A percentile compares a stretch with the other conserved stretches of the same genome.
Evolutionary conservation across 129 eudicot species (phyloP).

Genomic region (Flaveria ramosissima): DNA sequence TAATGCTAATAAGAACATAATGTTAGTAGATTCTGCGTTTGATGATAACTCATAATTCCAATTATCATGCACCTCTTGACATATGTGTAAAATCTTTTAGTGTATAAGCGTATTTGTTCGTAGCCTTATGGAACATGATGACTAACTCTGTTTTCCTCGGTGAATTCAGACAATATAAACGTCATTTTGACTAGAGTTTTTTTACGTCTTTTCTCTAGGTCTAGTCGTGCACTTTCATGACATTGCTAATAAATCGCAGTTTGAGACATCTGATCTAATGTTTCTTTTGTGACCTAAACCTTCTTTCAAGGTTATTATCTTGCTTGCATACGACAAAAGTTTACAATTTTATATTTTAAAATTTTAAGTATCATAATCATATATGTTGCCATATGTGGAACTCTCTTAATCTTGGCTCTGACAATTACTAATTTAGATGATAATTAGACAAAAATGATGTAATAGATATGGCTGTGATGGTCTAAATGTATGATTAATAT

Average conservation of each 20-base stretch:
- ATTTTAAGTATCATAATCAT: not conserved
- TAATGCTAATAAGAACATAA: slow-evolving; percentile 12
- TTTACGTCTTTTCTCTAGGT: slow-evolving; percentile 8
- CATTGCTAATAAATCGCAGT: not conserved
- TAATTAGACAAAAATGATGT: slow-evolving; percentile 3
- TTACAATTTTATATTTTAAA: not conserved
- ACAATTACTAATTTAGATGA: not conserved
- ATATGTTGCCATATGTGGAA: not conserved
- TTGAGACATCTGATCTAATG: not conserved
- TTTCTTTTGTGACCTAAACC: not conserved
- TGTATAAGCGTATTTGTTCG: slow-evolving; percentile 12
- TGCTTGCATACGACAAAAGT: not conserved
- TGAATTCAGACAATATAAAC: not conserved
- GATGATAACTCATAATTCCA: not conserved
- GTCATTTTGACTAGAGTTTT: not conserved
- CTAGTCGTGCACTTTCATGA: not conserved
- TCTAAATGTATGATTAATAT: not conserved
- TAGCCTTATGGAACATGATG: slow-evolving; percentile 14
- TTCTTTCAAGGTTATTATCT: slow-evolving; percentile 13
- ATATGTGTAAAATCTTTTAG: not conserved
- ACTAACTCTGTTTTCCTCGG: not conserved
- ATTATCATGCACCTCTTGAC: not conserved
- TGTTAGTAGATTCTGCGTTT: not conserved
- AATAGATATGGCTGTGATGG: slow-evolving; percentile 2
- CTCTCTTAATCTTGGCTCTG: not conserved